These are phyloP conservation scores for Sicyos baderoa DNA, from an alignment of 306 rosid species.

Conservation along the genomic window DNA sequence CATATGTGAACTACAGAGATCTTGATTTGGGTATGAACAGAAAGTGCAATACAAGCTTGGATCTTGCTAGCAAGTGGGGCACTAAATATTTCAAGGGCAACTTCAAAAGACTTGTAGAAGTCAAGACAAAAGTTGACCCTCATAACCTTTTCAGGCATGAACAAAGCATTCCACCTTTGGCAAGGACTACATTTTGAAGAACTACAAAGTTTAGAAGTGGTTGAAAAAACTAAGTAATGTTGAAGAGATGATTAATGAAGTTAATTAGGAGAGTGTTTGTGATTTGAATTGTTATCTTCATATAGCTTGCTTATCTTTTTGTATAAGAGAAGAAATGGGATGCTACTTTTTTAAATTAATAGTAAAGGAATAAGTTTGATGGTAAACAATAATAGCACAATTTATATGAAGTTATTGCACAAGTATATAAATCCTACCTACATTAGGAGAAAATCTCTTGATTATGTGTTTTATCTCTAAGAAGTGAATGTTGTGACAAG, in stretches of 20 bases:
- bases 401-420: too few relatives aligned
- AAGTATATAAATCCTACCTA: too few relatives aligned
- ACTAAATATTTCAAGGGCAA: conserved; percentile 64
- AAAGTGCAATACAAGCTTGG: conserved; percentile 32
- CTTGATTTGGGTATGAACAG: conserved; percentile 76
- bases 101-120: conserved; percentile 47
- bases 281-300: too few relatives aligned
- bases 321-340: too few relatives aligned
- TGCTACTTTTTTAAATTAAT: too few relatives aligned
- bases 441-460: too few relatives aligned
- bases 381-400: too few relatives aligned
- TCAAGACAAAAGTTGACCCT: conserved; percentile 71
- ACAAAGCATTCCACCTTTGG: conserved; percentile 79
- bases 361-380: too few relatives aligned
- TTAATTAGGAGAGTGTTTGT: not conserved
- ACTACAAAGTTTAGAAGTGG: not conserved
- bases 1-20: conserved; percentile 78
- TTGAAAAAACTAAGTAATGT: not conserved
- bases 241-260: not conserved
- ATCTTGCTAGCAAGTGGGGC: conserved; percentile 62
- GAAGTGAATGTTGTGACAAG: too few relatives aligned
- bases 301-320: too few relatives aligned
- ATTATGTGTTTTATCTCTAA: too few relatives aligned
- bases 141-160: conserved; percentile 75
- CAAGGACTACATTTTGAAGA: conserved; percentile 11